Conservation (phyloP, 805 yeast species). For the Pichia insulana region DNA sequence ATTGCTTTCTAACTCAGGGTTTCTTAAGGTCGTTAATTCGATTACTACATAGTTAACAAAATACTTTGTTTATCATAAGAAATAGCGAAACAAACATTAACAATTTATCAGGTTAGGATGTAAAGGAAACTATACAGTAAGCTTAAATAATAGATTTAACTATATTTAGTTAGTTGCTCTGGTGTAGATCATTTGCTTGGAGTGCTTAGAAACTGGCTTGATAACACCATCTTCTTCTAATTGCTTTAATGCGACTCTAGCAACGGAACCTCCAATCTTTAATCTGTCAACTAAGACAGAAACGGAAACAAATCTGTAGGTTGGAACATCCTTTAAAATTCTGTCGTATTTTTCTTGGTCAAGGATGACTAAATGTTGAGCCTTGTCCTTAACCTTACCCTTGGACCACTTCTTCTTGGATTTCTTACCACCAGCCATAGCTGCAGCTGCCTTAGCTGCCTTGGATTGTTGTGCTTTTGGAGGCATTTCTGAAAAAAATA, state of each 20-base stretch:
- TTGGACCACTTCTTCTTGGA: slow-evolving; percentile 99
- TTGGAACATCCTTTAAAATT: slow-evolving; percentile 98
- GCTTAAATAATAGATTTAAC: not conserved
- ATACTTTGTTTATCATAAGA: too few relatives aligned
- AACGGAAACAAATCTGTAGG: slow-evolving; percentile 96
- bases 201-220: slow-evolving; percentile 88
- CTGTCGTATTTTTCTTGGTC: slow-evolving; percentile 99
- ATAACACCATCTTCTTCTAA: slow-evolving; percentile 93
- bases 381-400: slow-evolving; percentile 99
- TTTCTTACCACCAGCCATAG: slow-evolving; percentile 99
- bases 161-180: slow-evolving; percentile 57
- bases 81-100: too few relatives aligned
- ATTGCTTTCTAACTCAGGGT: too few relatives aligned
- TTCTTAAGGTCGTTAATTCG: too few relatives aligned
- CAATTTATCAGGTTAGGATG: not conserved
- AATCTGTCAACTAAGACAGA: slow-evolving; percentile 98
- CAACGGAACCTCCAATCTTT: slow-evolving; percentile 98
- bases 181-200: slow-evolving; percentile 95
- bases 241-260: slow-evolving; percentile 95
- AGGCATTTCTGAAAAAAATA: slow-evolving; percentile 59
- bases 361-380: slow-evolving; percentile 92
- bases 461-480: slow-evolving; percentile 98
- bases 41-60: too few relatives aligned
- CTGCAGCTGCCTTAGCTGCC: slow-evolving; percentile 99
- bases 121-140: not conserved